These are phyloP conservation scores for Cercospora sojina DNA, from an alignment of 2,329 filamentous ascomycete species.

Conservation along the genomic window DNA sequence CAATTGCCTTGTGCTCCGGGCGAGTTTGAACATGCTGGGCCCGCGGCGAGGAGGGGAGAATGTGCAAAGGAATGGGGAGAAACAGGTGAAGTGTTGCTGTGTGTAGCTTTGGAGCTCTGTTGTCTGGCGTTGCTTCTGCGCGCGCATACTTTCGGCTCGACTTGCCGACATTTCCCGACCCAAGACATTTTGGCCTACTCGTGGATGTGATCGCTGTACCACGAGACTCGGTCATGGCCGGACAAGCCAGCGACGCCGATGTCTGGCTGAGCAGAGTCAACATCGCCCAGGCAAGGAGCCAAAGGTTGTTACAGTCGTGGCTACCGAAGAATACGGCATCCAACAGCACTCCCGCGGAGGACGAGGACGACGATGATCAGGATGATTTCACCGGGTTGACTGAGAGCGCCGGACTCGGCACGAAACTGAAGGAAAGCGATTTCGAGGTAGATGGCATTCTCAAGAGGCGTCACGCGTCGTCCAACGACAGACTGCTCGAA, in stretches of 20 bases:
- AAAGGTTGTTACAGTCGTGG: conserved; percentile 57
- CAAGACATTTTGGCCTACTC: conserved; percentile 2
- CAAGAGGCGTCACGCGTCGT: conserved; percentile 38
- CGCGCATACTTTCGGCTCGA: conserved; percentile 9
- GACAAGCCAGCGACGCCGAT: conserved; percentile 40
- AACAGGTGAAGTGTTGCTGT: conserved; percentile 12
- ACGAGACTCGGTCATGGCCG: conserved; percentile 8
- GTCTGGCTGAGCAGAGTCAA: conserved; percentile 56
- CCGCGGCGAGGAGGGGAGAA: conserved; percentile 6
- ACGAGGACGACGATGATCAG: conserved; percentile 51
- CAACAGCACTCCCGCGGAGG: conserved; percentile 5
- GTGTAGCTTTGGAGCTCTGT: conserved; percentile 20
- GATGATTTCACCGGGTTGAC: conserved; percentile 49
- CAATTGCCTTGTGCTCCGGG: conserved; percentile 71
- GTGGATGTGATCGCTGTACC: neutral
- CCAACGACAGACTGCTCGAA: conserved; percentile 45
- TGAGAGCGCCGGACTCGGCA: conserved; percentile 23
- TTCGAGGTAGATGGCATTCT: conserved; percentile 38
- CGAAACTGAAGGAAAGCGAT: conserved; percentile 13
- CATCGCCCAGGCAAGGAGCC: conserved; percentile 53
- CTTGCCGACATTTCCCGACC: conserved; percentile 9
- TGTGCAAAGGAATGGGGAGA: conserved; percentile 1
- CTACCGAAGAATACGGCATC: conserved; percentile 41
- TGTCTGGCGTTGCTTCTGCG: conserved; percentile 9
- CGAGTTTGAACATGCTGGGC: conserved; percentile 76